Evolutionary conservation across 257 asterid species (phyloP), one percentile per base, ranked within the genome.

Genomic region (Gentiana straminea): DNA sequence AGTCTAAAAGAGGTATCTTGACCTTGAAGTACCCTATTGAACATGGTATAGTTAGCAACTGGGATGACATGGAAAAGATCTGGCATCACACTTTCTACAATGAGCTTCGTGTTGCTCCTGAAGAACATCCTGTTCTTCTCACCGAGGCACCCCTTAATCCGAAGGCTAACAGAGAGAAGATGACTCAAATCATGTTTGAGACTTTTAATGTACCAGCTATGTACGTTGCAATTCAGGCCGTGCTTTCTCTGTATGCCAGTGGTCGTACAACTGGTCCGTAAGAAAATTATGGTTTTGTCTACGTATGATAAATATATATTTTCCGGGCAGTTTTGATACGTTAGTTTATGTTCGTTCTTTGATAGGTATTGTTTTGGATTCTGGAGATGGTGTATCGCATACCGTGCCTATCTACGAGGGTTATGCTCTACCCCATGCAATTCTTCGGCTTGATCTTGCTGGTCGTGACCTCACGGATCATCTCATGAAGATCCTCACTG

Each of bases 1-100:
- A 74, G 57, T 74, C 80, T 33, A 74, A 74, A 58, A 74, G 80
- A 63, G 76, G 80, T 56, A 74, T 70, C 13, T 58, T 74, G 24
- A 68, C 76, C 59, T 70, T 74, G 64, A 74, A 74, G 54, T 74
- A 74, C 57, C 80, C 80, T 33, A 74, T 74, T 58, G 81, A 71
- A 52, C 81, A 75, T 47, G 81, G 77, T 13, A 75, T 75, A n/a
- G 81, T 75, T 32, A 70, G 77, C 66, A 75, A 75, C 49, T 75
- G 81, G 81, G 81, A 75, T 71, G 81, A 75, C 65, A 75, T 75
- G 81, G 81, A 75, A 60, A 75, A 71, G 61, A 75, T 75, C n/a
- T 75, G 81, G 81, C 81, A 75, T 55, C 81, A 75, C 51, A 75
- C 77, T 0, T 75, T 75, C 53, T 73, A 67, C 63, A 75, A 75